Evolutionary conservation across 495 filamentous ascomycete genomes (phyloP).

Genomic region (Tuber indicum): DNA sequence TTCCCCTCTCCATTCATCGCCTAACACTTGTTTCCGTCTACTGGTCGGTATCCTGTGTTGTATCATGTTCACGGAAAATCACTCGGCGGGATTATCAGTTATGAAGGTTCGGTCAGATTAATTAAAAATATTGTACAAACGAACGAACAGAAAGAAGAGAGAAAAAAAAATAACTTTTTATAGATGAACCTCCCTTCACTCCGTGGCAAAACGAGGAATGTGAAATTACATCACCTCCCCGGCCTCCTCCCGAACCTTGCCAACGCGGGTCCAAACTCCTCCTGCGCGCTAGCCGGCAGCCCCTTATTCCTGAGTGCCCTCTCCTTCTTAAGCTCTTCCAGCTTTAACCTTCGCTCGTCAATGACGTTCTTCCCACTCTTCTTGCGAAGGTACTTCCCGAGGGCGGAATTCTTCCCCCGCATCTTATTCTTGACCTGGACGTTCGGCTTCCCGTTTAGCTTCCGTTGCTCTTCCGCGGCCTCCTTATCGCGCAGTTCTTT

Average conservation of each 20-base stretch:
- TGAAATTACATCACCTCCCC: conserved; percentile 25
- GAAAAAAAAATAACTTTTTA: not conserved
- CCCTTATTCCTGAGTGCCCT: conserved; percentile 58
- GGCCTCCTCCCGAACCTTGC: conserved; percentile 54
- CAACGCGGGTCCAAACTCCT: conserved; percentile 65
- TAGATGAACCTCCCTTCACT: not conserved
- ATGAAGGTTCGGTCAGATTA: not conserved
- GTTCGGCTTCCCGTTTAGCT: conserved; percentile 58
- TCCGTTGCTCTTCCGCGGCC: conserved; percentile 16
- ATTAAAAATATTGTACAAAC: not conserved
- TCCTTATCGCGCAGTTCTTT: conserved; percentile 62
- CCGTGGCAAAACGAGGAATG: not conserved
- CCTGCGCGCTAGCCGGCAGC: conserved; percentile 49
- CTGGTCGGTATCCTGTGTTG: not conserved
- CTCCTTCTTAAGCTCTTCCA: conserved; percentile 61
- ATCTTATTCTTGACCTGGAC: conserved; percentile 64
- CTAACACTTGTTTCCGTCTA: not conserved
- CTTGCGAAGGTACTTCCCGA: conserved; percentile 84
- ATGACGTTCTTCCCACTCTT: conserved; percentile 83
- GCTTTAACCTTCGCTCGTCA: conserved; percentile 70
- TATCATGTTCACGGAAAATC: not conserved
- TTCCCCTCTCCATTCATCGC: not conserved
- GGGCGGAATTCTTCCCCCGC: conserved; percentile 81
- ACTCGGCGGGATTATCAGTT: not conserved
- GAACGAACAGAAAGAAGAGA: not conserved